Base-by-base conservation (phyloP, 371 early-diverging fungal species). In the Mortierella sp. region DNA sequence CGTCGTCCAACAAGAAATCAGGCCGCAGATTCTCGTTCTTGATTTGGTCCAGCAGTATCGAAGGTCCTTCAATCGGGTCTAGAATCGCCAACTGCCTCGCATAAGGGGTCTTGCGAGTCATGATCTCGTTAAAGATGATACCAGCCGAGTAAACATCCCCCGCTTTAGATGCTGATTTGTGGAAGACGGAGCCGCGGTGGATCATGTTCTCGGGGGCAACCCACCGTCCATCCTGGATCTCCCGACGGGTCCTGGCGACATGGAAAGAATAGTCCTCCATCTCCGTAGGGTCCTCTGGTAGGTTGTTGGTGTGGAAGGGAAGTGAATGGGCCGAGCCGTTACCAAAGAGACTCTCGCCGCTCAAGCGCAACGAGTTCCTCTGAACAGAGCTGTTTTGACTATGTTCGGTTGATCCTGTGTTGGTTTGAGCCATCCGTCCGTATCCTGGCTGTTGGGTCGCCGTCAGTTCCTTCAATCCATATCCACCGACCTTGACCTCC, bases 401-500 rank as follows among this genome's bases (percentile, higher is more conserved):
- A 28, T 8, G 28, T 2, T 70, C 77, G 16, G 71, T 72, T 26
- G 47, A 34, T 45, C 75, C 81, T 34, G 77, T 26, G 24, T 8
- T 28, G 21, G n/a, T 68, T 47, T 63, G 68, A 65, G 76, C 34
- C n/a, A 44, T 28, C 10, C 75, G 60, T 60, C 76, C 78, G 24
- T 74, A 80, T 42, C 72, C 68, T 5, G 79, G 73, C 0, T 78
- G 76, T 50, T 89, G 89, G 0, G 88, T 75, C 8, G 80, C 87
- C 11, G 76, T 76, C 42, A 89, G 82, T 19, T 81, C 74, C 10
- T 73, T 54, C 24, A 91, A 57, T 9, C 92, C 92, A 80, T 91
- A 91, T 34, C 90, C 90, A 7, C 90, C 85, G 34, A 91, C 87
- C 74, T 91, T 91, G n/a, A 91, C 84, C 48, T 91, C 92, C 92